A percentile compares a stretch with the other conserved stretches of the same genome.
phyloP scores from a whole-genome alignment of 2,329 filamentous ascomycete species.

The Penicillium sp. region DNA sequence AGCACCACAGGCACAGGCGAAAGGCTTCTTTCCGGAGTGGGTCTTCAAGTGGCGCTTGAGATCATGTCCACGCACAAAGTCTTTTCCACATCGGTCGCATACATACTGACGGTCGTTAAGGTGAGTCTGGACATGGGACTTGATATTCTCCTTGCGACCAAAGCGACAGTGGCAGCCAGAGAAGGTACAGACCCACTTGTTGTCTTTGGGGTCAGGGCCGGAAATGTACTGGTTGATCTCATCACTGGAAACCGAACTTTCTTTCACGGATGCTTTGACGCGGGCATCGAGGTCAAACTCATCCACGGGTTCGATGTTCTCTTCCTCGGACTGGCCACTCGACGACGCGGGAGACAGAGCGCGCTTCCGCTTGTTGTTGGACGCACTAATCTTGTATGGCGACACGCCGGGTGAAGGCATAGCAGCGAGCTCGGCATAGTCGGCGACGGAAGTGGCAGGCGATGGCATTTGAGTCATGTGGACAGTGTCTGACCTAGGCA shows the following conservation, averaged over 20 bases:
- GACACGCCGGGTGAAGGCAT: slow-evolving; percentile 32
- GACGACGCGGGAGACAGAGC: slow-evolving; percentile 23
- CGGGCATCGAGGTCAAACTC: slow-evolving; percentile 55
- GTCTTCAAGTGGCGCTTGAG: slow-evolving; percentile 97
- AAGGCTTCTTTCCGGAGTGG: slow-evolving; percentile 92
- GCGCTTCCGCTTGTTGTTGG: slow-evolving; percentile 21
- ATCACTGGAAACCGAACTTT: slow-evolving; percentile 84
- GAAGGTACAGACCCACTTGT: slow-evolving; percentile 76
- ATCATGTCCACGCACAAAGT: slow-evolving; percentile 95
- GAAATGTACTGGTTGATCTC: slow-evolving; percentile 76
- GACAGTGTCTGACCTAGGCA: slow-evolving; percentile 31
- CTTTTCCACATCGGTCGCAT: slow-evolving; percentile 90
- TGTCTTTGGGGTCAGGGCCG: slow-evolving; percentile 69
- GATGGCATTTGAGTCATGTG: slow-evolving; percentile 53
- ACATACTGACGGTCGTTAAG: slow-evolving; percentile 93
- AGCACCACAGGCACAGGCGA: slow-evolving; percentile 91
- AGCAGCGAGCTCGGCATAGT: slow-evolving; percentile 54
- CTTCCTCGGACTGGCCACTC: slow-evolving; percentile 37
- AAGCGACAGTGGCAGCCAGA: slow-evolving; percentile 84
- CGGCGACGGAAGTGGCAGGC: slow-evolving; percentile 52
- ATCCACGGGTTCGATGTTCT: slow-evolving; percentile 46
- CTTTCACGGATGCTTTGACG: slow-evolving; percentile 63
- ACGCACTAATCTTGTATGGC: slow-evolving; percentile 32
- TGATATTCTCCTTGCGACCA: slow-evolving; percentile 98
- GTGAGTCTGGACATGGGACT: slow-evolving; percentile 96